Percentiles rank a stretch among this genome's conserved stretches.
These are phyloP conservation scores for Apodospora peruviana DNA, from an alignment of 495 filamentous ascomycete genomes.

Conservation along the genomic window DNA sequence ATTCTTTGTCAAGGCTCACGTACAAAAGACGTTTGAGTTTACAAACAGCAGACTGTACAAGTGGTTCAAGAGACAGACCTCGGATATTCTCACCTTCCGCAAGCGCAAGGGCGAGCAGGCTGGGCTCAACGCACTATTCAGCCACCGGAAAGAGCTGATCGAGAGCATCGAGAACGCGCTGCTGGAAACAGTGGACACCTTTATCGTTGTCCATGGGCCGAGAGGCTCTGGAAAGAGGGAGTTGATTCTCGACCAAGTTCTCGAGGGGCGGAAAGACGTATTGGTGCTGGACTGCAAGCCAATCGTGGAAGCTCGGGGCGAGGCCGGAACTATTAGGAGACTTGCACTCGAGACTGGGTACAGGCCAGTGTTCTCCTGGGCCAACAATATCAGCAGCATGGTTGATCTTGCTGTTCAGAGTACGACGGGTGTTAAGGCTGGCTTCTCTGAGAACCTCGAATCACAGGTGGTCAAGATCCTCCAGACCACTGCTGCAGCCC, in stretches of 20 bases:
- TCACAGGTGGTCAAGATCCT: constrained; percentile 87
- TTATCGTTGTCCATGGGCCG: constrained; percentile 90
- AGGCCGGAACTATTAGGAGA: constrained; percentile 77
- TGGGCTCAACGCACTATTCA: constrained; percentile 77
- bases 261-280: constrained; percentile 70
- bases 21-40: constrained; percentile 70
- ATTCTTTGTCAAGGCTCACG: constrained; percentile 80
- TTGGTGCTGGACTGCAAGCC: constrained; percentile 93
- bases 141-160: constrained; percentile 76
- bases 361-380: constrained; percentile 89
- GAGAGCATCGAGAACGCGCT: constrained; percentile 80
- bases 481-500: constrained; percentile 74
- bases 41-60: constrained; percentile 63
- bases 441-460: constrained; percentile 92
- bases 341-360: constrained; percentile 86
- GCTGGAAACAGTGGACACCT: constrained; percentile 79
- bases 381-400: constrained; percentile 88
- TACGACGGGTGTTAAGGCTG: constrained; percentile 88
- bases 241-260: constrained; percentile 75
- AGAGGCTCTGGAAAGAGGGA: constrained; percentile 88
- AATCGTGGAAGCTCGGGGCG: constrained; percentile 85
- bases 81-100: constrained; percentile 53
- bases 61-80: constrained; percentile 77
- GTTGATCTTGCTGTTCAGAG: constrained; percentile 90
- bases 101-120: constrained; percentile 56